Evolutionary conservation across 2,329 filamentous ascomycete genomes (phyloP), one percentile per base, ranked within the genome.

Genomic region (Leptographium radiaticola): DNA sequence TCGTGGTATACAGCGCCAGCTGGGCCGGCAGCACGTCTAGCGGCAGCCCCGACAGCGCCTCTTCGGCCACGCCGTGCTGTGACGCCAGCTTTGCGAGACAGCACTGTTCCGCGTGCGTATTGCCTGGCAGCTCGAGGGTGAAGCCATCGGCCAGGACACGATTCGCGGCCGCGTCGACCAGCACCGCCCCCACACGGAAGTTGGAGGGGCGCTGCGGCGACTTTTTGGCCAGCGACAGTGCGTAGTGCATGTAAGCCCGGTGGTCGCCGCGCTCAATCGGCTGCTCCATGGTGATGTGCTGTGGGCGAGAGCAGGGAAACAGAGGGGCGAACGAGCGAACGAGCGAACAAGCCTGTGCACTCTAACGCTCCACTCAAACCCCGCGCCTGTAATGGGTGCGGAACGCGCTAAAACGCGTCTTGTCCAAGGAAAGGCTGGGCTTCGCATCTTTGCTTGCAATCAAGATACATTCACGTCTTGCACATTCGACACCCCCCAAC

Each of bases 101-200:
- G 67, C 86, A 91, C 70, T 98, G 89, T 66, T 98, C 93, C 4
- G 93, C 93, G 65, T 98, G 93, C 0, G 93, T 97, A 70, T 98
- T 98, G 44, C 91, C 93, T 0, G 82, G 76, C 5, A 90, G 80
- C 68, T 98, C 91, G 55, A 96, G 77, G 0, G 93, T 96, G 71
- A 91, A 97, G 53, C 93, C 91, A 2, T 87, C 87, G 1, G 86
- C 80, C 33, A 94, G 74, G 55, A 94, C 15, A 31, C 7, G 2
- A 18, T n/a, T 33, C 39, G 71, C 75, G 44, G 69, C 68, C 15
- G 74, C 66, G 55, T 81, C 75, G 20, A 93, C 76, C 42, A 97
- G 75, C n/a, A 95, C 68, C n/a, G 93, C 93, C 44, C 93, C 93
- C 25, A 98, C 90, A 56, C 91, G 82, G 72, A 89, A 98, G 68